A percentile compares a stretch with the other conserved stretches of the same genome.
These are phyloP conservation scores for Chaetomium sp. DNA, from an alignment of 2,329 filamentous ascomycete genomes.

Conservation along the genomic window DNA sequence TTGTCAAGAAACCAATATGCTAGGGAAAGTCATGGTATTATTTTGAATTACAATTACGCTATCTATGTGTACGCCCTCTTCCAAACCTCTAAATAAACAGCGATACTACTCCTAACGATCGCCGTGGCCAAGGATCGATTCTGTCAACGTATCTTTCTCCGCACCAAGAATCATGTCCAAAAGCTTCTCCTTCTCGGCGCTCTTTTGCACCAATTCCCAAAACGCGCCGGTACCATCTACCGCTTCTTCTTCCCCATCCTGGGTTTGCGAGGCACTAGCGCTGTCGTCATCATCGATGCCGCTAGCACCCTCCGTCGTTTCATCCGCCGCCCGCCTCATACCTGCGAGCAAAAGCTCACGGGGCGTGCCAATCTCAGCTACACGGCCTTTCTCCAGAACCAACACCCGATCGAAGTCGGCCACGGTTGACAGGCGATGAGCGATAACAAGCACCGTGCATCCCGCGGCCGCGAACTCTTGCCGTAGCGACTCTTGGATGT, in stretches of 20 bases:
- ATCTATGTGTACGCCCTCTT: not conserved
- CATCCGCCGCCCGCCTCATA: conserved; percentile 21
- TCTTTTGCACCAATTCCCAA: conserved; percentile 28
- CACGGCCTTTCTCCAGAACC: conserved; percentile 41
- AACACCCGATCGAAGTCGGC: conserved; percentile 45
- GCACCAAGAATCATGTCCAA: conserved; percentile 26
- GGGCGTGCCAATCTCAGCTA: conserved; percentile 38
- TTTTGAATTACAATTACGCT: too few species aligned
- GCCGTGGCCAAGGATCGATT: not conserved
- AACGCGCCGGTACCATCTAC: conserved; percentile 23
- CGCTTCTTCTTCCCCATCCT: not conserved
- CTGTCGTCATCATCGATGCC: not conserved
- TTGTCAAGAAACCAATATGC: too few species aligned
- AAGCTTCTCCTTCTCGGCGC: conserved; percentile 25
- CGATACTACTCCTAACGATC: not conserved
- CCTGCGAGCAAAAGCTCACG: conserved; percentile 35
- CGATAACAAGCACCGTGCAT: conserved; percentile 46
- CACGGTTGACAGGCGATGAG: conserved; percentile 39
- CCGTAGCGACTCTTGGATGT: conserved; percentile 51
- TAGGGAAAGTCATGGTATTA: too few species aligned
- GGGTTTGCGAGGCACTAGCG: conserved; percentile 7
- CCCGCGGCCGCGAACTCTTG: conserved; percentile 40
- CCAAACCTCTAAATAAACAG: not conserved
- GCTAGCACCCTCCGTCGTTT: not conserved
- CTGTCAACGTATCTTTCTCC: conserved; percentile 6